Evolutionary conservation across 495 filamentous ascomycete species (phyloP).

Genomic region (Glutinoglossum americanum): DNA sequence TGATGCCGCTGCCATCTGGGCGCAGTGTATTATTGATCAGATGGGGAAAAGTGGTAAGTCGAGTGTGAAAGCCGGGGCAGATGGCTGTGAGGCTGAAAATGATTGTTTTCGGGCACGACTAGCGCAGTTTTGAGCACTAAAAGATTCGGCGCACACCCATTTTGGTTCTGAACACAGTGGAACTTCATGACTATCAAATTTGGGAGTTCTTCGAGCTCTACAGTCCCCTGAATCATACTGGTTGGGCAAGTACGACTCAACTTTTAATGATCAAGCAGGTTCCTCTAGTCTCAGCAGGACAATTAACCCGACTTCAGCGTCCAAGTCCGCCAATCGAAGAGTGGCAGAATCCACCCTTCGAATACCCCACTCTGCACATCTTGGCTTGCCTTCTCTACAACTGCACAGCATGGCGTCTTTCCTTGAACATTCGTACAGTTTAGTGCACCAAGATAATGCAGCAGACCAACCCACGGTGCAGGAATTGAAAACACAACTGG

Average conservation of each 20-base stretch:
- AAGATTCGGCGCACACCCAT: background rate
- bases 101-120: background rate
- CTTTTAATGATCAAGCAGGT: background rate
- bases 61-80: no score
- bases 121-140: background rate
- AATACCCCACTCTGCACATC: background rate
- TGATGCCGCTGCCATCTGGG: slow-evolving; percentile 19
- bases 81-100: background rate
- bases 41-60: background rate
- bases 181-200: background rate
- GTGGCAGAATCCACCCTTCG: background rate
- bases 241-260: background rate
- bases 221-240: background rate
- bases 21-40: background rate
- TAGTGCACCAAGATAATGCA: slow-evolving; percentile 89
- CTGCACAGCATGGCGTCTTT: slow-evolving; percentile 69
- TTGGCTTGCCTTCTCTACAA: background rate
- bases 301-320: background rate
- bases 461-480: slow-evolving; percentile 76
- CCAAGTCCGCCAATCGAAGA: background rate
- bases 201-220: background rate
- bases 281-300: background rate
- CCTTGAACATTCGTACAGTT: slow-evolving; percentile 77
- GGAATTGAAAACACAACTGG: slow-evolving; percentile 81
- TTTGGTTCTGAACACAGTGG: background rate